Evolutionary conservation across 2,329 filamentous ascomycete species (phyloP).

Genomic region (Zalaria sp.): DNA sequence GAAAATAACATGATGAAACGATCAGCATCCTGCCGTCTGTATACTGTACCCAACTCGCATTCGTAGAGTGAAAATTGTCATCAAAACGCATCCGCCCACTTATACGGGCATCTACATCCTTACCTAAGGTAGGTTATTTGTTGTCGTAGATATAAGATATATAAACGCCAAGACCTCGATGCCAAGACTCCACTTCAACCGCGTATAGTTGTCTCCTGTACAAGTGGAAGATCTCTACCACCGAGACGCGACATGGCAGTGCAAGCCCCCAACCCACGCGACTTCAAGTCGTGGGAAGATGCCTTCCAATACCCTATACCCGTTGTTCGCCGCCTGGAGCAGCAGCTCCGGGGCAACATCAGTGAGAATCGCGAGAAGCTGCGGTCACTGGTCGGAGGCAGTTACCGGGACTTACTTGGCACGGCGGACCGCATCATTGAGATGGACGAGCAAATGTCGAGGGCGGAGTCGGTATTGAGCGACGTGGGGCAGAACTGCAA

Average conservation of each 20-base stretch:
- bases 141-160: too few species aligned
- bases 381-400: constrained; percentile 49
- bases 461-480: constrained; percentile 56
- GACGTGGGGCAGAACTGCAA: constrained; percentile 68
- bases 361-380: constrained; percentile 52
- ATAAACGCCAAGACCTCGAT: too few species aligned
- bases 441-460: constrained; percentile 68
- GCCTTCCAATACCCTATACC: constrained; percentile 53
- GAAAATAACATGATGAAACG: too few species aligned
- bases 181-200: too few species aligned
- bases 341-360: constrained; percentile 48
- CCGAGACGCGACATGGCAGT: neutral
- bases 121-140: too few species aligned
- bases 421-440: constrained; percentile 88
- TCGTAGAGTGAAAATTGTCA: too few species aligned
- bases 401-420: constrained; percentile 78
- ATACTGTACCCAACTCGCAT: too few species aligned
- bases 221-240: too few species aligned
- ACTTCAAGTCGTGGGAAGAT: constrained; percentile 49
- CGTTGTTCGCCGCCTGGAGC: constrained; percentile 47
- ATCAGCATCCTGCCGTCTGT: too few species aligned
- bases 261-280: constrained; percentile 41
- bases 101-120: too few species aligned
- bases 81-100: too few species aligned
- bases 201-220: too few species aligned